These are phyloP conservation scores for Plasmopara muralis DNA, from an alignment of 352 stramenopile genomes.

Conservation along the genomic window DNA sequence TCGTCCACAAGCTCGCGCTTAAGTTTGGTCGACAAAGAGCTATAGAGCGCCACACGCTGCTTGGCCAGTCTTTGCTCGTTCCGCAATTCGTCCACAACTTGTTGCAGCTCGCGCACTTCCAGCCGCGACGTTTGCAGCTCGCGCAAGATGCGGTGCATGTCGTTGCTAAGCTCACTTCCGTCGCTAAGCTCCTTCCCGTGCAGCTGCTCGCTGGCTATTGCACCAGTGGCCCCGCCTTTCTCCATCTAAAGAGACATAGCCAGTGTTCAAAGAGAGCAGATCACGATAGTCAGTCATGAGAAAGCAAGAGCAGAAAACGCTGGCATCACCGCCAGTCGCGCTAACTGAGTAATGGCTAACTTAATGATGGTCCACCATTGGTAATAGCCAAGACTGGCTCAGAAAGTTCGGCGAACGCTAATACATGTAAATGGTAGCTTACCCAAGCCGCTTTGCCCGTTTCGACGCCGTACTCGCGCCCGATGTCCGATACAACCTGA, in stretches of 20 bases:
- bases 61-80: slow-evolving; percentile 47
- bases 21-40: slow-evolving; percentile 49
- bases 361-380: slow-evolving; percentile 24
- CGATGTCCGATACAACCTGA: slow-evolving; percentile 35
- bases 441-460: slow-evolving; percentile 24
- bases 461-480: slow-evolving; percentile 31
- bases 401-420: slow-evolving; percentile 23
- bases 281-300: slow-evolving; percentile 26
- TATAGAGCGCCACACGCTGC: slow-evolving; percentile 50
- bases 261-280: slow-evolving; percentile 35
- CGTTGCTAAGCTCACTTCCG: slow-evolving; percentile 16
- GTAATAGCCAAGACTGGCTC: slow-evolving; percentile 11
- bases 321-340: not conserved
- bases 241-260: slow-evolving; percentile 43
- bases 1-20: slow-evolving; percentile 75
- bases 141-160: slow-evolving; percentile 23
- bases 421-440: slow-evolving; percentile 10
- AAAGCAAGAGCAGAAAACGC: slow-evolving; percentile 9
- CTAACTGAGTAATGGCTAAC: slow-evolving; percentile 29
- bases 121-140: slow-evolving; percentile 27
- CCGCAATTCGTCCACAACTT: slow-evolving; percentile 44
- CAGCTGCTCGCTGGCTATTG: slow-evolving; percentile 26
- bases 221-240: slow-evolving; percentile 32
- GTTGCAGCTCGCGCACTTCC: slow-evolving; percentile 31
- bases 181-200: slow-evolving; percentile 17